phyloP scores from a whole-genome alignment of 257 asterid genomes.

The Solanum phureja region DNA sequence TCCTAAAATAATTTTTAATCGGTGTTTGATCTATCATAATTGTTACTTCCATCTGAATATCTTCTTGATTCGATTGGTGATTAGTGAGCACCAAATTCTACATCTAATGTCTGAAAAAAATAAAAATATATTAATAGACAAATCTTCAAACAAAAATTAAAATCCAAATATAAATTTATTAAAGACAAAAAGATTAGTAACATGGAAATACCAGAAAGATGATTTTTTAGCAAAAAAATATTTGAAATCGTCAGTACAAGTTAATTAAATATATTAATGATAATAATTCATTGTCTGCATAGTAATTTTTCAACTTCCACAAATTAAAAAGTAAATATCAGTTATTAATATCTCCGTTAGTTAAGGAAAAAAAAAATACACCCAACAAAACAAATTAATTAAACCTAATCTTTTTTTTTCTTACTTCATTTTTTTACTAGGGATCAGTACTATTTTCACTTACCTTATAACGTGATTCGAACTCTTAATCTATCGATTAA shows the following conservation, averaged over 20 bases:
- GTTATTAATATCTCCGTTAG: not conserved
- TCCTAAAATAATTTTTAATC: too few relatives aligned
- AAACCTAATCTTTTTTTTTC: not conserved
- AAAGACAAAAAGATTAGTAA: not conserved
- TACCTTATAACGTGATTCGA: not conserved
- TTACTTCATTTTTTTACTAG: too few relatives aligned
- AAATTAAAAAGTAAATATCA: not conserved
- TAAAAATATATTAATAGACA: not conserved
- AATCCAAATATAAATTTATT: not conserved
- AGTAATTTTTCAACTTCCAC: too few relatives aligned
- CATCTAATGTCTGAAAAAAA: not conserved
- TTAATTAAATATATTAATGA: not conserved
- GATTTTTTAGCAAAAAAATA: too few relatives aligned
- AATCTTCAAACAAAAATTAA: not conserved
- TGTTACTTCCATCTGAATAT: not conserved
- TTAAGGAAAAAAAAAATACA: not conserved
- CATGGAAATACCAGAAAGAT: not conserved
- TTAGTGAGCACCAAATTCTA: not conserved
- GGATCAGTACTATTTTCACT: too few relatives aligned
- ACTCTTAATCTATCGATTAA: not conserved
- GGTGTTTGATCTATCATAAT: fast-evolving
- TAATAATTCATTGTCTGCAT: not conserved
- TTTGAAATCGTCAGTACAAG: not conserved
- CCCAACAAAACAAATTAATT: too few relatives aligned
- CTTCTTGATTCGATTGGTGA: not conserved